Base-by-base conservation (phyloP, 139 green algal species). In the Chlamydomonas eustigma region DNA sequence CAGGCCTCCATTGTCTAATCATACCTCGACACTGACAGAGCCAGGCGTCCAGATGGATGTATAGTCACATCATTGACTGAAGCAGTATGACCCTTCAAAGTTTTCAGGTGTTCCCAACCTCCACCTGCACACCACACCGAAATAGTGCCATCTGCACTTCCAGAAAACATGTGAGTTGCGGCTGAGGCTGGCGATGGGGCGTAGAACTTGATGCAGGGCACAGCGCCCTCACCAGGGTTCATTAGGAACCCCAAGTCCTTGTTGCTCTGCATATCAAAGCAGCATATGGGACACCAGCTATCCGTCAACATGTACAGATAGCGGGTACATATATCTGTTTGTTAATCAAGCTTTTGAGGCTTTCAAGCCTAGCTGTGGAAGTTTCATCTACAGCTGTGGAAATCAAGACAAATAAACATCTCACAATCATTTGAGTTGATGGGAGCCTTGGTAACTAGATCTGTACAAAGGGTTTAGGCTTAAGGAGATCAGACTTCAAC, bases 231-330 rank as follows among this genome's bases (percentile, higher is more conserved):
- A 0, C 84, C 89, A 8, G 92, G 91, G 80, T 91, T 94, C 84
- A 95, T 89, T n/a, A 95, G 74, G 67, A 91, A 93, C 4, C 92
- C 91, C 50, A 94, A 73, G 72, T 96, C 92, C 4, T 82, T 83
- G 76, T 85, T 77, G 33, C 72, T 44, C 81, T 89, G 74, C 37
- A 37, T 3, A 37, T 28, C 12, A 12, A 6, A 68, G 8, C 58
- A 18, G 58, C 32, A 68, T 30, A 68, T 34, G 58, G 58, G 6
- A 68, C 22, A 68, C 4, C 58, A 68, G 12, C 12, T 31, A 30
- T 30, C 58, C 5, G 22, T 18, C 58, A 68, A 4, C n/a, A n/a
- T n/a, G n/a, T n/a, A n/a, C n/a, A n/a, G n/a, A n/a, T 70, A 28
- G 22, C 63, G n/a, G n/a, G n/a, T n/a, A n/a, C n/a, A n/a, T n/a